Conservation (phyloP, 2,329 filamentous ascomycete species). For the Diplodia intermedia region DNA sequence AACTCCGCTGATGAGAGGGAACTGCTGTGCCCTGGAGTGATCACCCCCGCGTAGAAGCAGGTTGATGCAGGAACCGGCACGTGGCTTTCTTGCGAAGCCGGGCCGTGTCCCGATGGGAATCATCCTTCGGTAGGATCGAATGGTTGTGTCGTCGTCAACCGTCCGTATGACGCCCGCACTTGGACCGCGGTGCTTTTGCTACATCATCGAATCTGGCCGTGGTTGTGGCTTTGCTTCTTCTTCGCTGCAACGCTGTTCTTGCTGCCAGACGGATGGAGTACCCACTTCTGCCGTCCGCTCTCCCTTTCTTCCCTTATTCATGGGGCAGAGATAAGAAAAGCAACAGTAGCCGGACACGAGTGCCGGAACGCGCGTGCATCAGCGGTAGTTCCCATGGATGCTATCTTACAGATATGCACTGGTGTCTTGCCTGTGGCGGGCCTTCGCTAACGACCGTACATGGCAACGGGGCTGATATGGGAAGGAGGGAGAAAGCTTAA, state of each 20-base stretch:
- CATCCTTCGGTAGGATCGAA: background rate
- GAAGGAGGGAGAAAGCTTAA: background rate
- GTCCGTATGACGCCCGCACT: background rate
- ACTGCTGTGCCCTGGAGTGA: too few relatives aligned
- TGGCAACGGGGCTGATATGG: background rate
- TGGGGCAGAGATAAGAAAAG: background rate
- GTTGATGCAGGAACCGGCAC: conserved; percentile 1
- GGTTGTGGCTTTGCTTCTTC: background rate
- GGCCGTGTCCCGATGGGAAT: background rate
- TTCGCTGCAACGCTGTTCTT: background rate
- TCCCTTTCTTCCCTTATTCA: background rate
- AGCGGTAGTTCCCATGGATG: background rate
- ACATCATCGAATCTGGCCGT: background rate
- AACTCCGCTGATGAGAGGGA: too few relatives aligned
- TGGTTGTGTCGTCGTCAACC: background rate
- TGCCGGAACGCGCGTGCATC: background rate
- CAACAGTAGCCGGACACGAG: background rate
- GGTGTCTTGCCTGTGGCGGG: background rate
- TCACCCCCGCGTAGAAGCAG: too few relatives aligned
- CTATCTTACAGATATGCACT: background rate
- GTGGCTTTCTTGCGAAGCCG: background rate
- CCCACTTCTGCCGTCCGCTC: background rate
- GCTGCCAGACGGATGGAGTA: background rate
- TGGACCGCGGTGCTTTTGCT: background rate
- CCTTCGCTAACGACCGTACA: background rate